Percentiles rank a stretch among this genome's conserved stretches.
Evolutionary conservation across 2,329 filamentous ascomycete species (phyloP).

Genomic region (Chalaropsis ovoidea): DNA sequence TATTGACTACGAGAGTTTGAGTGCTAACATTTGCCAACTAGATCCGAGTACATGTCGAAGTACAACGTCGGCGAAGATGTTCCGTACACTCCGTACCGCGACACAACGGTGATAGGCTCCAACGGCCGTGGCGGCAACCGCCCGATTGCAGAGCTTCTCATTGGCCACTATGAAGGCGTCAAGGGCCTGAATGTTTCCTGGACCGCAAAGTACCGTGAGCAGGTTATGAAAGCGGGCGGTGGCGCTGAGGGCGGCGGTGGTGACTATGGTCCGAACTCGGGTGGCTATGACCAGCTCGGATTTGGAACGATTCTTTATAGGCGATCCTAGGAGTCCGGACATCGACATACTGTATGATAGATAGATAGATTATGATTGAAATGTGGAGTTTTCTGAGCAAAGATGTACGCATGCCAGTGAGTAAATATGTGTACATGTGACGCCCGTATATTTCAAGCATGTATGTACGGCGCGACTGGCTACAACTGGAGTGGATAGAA

Average conservation of each 20-base stretch:
- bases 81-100: background rate
- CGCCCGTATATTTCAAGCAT: too few relatives aligned
- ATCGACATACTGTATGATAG: too few relatives aligned
- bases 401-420: too few relatives aligned
- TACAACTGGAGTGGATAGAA: too few relatives aligned
- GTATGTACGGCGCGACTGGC: too few relatives aligned
- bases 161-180: conserved; percentile 34
- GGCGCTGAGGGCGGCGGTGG: conserved; percentile 39
- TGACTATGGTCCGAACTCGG: conserved; percentile 35
- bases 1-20: too few relatives aligned
- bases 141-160: conserved; percentile 36
- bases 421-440: too few relatives aligned
- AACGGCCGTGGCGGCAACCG: conserved; percentile 32
- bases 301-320: conserved; percentile 29
- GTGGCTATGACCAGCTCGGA: conserved; percentile 36
- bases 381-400: too few relatives aligned
- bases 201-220: conserved; percentile 34
- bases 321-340: background rate
- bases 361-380: too few relatives aligned
- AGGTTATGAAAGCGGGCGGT: conserved; percentile 31
- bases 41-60: background rate
- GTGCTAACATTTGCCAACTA: background rate
- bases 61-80: background rate
- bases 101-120: background rate
- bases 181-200: conserved; percentile 34